phyloP scores from a whole-genome alignment of 139 green algal species.

The Haematococcus lacustris region DNA sequence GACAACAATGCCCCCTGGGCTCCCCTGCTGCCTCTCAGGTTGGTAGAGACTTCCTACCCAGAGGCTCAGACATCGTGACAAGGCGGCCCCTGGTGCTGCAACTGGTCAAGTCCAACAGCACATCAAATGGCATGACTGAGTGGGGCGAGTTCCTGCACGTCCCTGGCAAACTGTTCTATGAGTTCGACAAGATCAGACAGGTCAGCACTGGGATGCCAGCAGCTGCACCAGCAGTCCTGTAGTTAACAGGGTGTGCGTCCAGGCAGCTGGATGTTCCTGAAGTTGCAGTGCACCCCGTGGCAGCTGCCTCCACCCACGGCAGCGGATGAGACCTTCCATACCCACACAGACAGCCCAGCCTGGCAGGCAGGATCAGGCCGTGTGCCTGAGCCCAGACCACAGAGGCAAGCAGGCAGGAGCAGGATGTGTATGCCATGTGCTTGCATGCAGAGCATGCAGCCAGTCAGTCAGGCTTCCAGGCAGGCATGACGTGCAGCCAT shows the following conservation, averaged over 20 bases:
- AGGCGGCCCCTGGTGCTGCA: constrained; percentile 78
- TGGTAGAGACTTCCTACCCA: constrained; percentile 77
- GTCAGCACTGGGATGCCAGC: background rate
- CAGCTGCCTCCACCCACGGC: too few species aligned
- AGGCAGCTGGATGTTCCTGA: too few species aligned
- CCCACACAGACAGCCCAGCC: too few species aligned
- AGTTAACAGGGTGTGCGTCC: too few species aligned
- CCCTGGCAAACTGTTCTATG: constrained; percentile 78
- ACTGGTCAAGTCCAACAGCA: constrained; percentile 73
- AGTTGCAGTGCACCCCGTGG: too few species aligned
- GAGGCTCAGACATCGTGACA: constrained; percentile 78
- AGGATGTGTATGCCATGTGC: too few species aligned
- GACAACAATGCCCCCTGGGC: background rate
- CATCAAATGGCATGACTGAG: constrained; percentile 59
- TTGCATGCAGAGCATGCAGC: too few species aligned
- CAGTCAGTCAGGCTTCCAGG: too few species aligned
- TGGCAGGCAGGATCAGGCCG: too few species aligned
- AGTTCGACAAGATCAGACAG: constrained; percentile 77
- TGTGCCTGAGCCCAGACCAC: too few species aligned
- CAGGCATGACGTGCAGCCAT: background rate
- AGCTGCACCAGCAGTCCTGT: constrained; percentile 1
- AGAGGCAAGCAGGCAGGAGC: too few species aligned
- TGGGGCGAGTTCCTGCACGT: constrained; percentile 95
- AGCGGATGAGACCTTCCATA: too few species aligned
- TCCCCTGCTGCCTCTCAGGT: constrained; percentile 49